Evolutionary conservation across 169 alveolate genomes (phyloP), one percentile per base, ranked within the genome.

Genomic region (Eimeria mitis): DNA sequence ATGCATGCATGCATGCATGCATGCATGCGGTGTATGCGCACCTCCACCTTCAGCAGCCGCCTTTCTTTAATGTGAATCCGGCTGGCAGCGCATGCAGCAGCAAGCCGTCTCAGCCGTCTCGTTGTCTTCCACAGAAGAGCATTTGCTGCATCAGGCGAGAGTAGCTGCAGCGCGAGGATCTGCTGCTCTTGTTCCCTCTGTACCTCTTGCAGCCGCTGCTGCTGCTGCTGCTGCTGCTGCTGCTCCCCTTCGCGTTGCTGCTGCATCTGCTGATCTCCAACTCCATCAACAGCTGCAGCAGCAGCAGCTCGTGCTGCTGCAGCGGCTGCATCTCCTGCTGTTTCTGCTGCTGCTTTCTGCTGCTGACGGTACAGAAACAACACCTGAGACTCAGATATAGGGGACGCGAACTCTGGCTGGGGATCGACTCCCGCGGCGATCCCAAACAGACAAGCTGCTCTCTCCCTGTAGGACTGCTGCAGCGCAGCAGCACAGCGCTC

Each of bases 391-490:
- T 85, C 92, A 47, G 92, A 85, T 11, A 85, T 85, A 7, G 92
- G 81, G 1, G 92, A 40, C 2, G 81, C 79, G 52, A 85, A 85
- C 68, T 85, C 92, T 28, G 92, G 79, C 61, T 76, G 92, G 63
- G 94, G 91, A 65, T 92, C 94, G 75, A 81, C 85, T 4, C 79
- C 96, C 16, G 96, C 96, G 34, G 92, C 96, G 68, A 83, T 70
- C 37, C 92, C 92, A 21, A 92, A 92, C 49, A 92, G 92, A 54
- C 96, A 92, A 2, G 96, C 92, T 34, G 85, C 89, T 1, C 96
- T 85, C 79, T 92, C 96, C 21, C 92, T 88, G 79, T 92, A 92
- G 9, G 96, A 92, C 89, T 92, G 96, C 61, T 83, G 89, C 65
- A 92, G 92, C 21, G 96, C 96, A 44, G 63, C 52, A 54, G 89